phyloP scores from a whole-genome alignment of 495 filamentous ascomycete genomes.

The Trypethelium eluteriae region DNA sequence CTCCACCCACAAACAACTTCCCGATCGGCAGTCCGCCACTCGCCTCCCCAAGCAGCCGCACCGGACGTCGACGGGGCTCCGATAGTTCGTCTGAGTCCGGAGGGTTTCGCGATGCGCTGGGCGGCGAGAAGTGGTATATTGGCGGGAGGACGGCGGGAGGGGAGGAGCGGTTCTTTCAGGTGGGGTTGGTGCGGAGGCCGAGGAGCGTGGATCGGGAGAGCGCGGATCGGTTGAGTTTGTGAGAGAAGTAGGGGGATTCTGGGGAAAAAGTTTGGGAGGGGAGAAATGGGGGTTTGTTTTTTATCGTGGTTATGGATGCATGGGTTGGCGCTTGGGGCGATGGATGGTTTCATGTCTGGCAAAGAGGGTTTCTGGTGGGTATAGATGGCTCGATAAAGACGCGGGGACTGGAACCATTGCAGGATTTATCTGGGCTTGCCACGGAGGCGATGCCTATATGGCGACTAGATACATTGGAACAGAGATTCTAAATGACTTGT shows the following conservation, averaged over 20 bases:
- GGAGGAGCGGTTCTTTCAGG: slow-evolving; percentile 79
- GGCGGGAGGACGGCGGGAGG: slow-evolving; percentile 76
- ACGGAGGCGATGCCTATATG: background rate
- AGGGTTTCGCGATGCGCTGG: slow-evolving; percentile 66
- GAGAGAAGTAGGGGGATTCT: slow-evolving; percentile 16
- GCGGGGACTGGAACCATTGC: background rate
- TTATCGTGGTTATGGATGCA: background rate
- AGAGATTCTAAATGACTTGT: background rate
- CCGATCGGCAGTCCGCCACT: slow-evolving; percentile 18
- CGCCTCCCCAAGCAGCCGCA: slow-evolving; percentile 35
- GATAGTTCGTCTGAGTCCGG: slow-evolving; percentile 61
- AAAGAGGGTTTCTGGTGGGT: background rate
- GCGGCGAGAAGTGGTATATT: slow-evolving; percentile 81
- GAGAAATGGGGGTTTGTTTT: background rate
- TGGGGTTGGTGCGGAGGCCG: slow-evolving; percentile 55
- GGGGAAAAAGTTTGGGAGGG: background rate
- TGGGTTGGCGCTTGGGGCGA: background rate
- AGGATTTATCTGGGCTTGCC: background rate
- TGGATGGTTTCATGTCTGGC: background rate
- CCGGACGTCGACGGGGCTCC: slow-evolving; percentile 58
- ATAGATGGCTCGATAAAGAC: background rate
- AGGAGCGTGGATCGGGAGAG: slow-evolving; percentile 52
- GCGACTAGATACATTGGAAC: background rate
- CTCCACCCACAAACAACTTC: slow-evolving; percentile 21
- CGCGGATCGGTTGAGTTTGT: slow-evolving; percentile 57